Evolutionary conservation across 2,329 filamentous ascomycete genomes (phyloP), one percentile per base, ranked within the genome.

Genomic region (Fusarium brachygibbosum): DNA sequence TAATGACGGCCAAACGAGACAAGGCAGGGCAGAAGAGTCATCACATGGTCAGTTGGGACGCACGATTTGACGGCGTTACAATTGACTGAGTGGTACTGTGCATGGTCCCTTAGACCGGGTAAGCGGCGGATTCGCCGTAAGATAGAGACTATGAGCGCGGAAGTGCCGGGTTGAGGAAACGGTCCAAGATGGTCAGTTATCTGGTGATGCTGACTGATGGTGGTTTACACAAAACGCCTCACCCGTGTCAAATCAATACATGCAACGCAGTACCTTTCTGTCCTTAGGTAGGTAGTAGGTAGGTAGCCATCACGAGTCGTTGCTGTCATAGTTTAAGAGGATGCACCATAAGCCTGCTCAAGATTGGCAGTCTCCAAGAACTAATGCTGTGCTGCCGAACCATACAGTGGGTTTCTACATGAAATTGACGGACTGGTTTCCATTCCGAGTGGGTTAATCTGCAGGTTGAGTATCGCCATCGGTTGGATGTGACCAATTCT

Each of bases 1-100:
- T 72, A 74, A 71, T 57, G 59, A 49, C 37, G 63, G 55, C 41
- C 35, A 52, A 46, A 55, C 21, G 35, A 35, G 34, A 19, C 48
- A 48, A 52, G 59, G 38, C 64, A 60, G 64, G 58, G 51, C 66
- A 69, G 50, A 61, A 46, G 34, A 63, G 53, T 50, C 56, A 69
- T 74, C 72, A 74, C 73, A 75, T 74, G 72, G 73, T 45, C 40
- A 41, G 60, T 65, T 66, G 67, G 46, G 53, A 69, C 63, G 61
- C 51, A 62, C 53, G 44, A 63, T 32, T 57, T 45, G 57, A 67
- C 66, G 62, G 66, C 56, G 66, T 66, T 69, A 56, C 48, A 68
- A 51, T 69, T 69, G 66, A 60, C 53, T 71, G 64, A 59, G 60
- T 66, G 68, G 31, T 60, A 46, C 23, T 51, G 32, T 40, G 48